Evolutionary conservation across 2,329 filamentous ascomycete species (phyloP).

Genomic region (Colletotrichum sublineola): DNA sequence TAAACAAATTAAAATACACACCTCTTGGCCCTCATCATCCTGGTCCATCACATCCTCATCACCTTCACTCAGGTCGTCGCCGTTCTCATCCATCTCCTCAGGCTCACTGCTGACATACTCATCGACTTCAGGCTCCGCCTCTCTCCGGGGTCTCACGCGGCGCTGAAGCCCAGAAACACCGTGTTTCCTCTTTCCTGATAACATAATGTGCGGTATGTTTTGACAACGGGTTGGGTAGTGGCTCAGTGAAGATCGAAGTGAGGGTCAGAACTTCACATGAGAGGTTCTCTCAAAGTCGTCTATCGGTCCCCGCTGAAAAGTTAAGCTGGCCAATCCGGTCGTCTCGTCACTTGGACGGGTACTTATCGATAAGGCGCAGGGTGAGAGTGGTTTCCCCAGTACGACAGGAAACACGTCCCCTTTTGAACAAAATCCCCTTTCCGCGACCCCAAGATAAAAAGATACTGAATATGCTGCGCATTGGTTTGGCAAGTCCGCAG

Average conservation of each 20-base stretch:
- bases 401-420: constrained; percentile 6
- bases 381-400: background rate
- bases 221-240: background rate
- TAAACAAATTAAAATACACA: background rate
- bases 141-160: constrained; percentile 55
- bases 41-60: constrained; percentile 52
- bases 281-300: constrained; percentile 10
- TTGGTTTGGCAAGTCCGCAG: background rate
- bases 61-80: constrained; percentile 26
- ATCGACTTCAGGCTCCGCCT: constrained; percentile 49
- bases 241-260: background rate
- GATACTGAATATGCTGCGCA: background rate
- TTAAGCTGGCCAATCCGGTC: background rate
- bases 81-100: constrained; percentile 24
- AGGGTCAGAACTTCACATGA: constrained; percentile 22
- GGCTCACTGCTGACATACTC: constrained; percentile 35
- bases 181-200: constrained; percentile 43
- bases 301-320: constrained; percentile 5
- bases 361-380: constrained; percentile 21
- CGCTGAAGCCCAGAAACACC: constrained; percentile 49
- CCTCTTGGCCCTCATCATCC: constrained; percentile 50
- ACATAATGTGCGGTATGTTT: constrained; percentile 28
- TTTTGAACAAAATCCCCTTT: constrained; percentile 1
- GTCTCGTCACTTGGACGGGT: background rate
- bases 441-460: constrained; percentile 5